These are phyloP conservation scores for Bruguiera sexangula DNA, from an alignment of 345 rosid genomes.

Conservation along the genomic window DNA sequence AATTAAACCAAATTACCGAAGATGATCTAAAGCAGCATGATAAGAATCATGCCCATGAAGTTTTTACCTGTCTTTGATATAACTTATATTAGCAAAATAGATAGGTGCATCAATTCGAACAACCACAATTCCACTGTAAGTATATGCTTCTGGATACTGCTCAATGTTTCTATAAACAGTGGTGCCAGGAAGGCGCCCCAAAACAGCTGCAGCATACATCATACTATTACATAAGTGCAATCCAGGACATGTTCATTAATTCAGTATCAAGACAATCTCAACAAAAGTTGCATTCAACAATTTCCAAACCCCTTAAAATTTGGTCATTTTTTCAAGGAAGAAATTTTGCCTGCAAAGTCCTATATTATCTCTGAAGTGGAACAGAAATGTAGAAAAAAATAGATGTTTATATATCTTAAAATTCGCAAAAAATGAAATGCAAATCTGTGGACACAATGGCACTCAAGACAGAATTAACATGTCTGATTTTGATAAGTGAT, in stretches of 20 bases:
- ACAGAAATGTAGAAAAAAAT: too few species aligned
- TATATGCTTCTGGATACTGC: slow-evolving; percentile 97
- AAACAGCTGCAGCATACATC: slow-evolving; percentile 57
- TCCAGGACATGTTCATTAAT: background rate
- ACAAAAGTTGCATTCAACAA: background rate
- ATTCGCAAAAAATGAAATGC: too few species aligned
- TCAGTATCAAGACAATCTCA: background rate
- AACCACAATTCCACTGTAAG: slow-evolving; percentile 85
- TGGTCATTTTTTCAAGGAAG: too few species aligned
- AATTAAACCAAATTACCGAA: background rate
- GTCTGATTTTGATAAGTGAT: background rate
- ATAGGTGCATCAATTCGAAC: slow-evolving; percentile 93
- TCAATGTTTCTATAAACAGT: slow-evolving; percentile 82
- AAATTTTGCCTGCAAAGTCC: too few species aligned
- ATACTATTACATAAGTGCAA: slow-evolving; percentile 4
- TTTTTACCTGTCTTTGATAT: slow-evolving; percentile 78
- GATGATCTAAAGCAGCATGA: background rate
- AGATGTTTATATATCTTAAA: too few species aligned
- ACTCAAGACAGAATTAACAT: background rate
- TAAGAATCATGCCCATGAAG: background rate
- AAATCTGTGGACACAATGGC: too few species aligned
- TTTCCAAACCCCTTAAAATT: too few species aligned
- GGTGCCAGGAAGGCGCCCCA: slow-evolving; percentile 99
- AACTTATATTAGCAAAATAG: slow-evolving; percentile 95
- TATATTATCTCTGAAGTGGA: too few species aligned